Evolutionary conservation across 129 eudicot species (phyloP).

Genomic region (Artemisia argyi): DNA sequence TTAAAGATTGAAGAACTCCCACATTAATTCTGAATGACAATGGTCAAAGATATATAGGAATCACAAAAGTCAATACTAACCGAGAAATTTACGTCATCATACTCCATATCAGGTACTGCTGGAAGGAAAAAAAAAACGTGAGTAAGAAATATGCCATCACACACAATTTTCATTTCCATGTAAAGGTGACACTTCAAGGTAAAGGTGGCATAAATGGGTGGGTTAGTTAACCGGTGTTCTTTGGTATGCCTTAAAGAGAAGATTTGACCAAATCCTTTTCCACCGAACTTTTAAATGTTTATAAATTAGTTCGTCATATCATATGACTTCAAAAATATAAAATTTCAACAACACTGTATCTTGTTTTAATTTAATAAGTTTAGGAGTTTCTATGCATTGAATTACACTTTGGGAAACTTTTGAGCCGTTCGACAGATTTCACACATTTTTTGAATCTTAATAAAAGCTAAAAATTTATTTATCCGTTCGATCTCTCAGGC

Average conservation of each 20-base stretch:
- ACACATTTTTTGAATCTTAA: neutral
- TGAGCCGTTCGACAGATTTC: neutral
- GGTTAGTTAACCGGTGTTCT: too few relatives aligned
- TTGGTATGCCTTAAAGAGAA: too few relatives aligned
- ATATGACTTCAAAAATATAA: neutral
- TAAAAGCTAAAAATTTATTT: neutral
- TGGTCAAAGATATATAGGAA: neutral
- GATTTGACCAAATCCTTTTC: too few relatives aligned
- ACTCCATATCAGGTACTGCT: slow-evolving; percentile 57
- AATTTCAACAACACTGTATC: neutral
- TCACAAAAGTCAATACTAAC: slow-evolving; percentile 29
- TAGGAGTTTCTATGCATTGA: neutral
- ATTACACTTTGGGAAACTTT: neutral
- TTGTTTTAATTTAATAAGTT: neutral
- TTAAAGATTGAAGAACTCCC: slow-evolving; percentile 7
- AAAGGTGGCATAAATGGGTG: neutral
- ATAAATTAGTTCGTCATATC: too few relatives aligned
- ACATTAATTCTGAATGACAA: neutral
- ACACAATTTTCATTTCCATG: neutral
- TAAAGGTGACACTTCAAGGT: neutral
- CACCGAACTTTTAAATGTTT: too few relatives aligned
- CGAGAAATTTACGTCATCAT: slow-evolving; percentile 70
- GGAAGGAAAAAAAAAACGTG: slow-evolving; percentile 22
- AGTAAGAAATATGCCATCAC: neutral
- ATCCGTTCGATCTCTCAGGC: too few relatives aligned